Evolutionary conservation across 129 eudicot genomes (phyloP), one percentile per base, ranked within the genome.

Genomic region (Escallonia herrerae): DNA sequence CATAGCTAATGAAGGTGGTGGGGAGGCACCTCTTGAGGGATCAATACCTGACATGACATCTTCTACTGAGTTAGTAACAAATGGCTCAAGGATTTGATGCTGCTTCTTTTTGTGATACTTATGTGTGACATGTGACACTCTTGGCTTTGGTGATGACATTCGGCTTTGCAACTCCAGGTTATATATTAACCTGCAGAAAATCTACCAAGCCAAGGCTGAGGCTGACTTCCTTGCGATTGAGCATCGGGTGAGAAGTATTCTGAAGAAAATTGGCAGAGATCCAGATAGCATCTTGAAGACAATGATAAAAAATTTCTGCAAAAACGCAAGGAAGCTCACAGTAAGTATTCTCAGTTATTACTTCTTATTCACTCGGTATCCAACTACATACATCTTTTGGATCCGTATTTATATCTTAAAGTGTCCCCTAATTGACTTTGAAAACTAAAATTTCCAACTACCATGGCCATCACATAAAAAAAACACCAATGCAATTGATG

Each of bases 11-110:
- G 99, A 94, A 89, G 95, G 97, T 69, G 90, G 81, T 44, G 99
- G 95, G 47, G 99, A 94, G 87, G 86, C 82, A 55, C 97, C 99
- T 47, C 94, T 94, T 50, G 99, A 94, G 73, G 99, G 99, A 72
- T 82, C 97, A 63, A 94, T 94, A 73, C 97, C 99, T 38, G 99
- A 94, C 62, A 94, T 94, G 99, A 89, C 99, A 55, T 89, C 99
- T 54, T 86, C 99, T 33, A 94, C 99, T 8, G 97, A 94, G 97
- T 94, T 39, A 82, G 95, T 75, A 70, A 12, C 59, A 33, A 42
- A 37, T 40, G 8, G 75, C 38, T 50, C 49, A 43, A 48, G 62
- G 45, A 54, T 43, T 2, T 38, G 42, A 40, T 41, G 47, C 64
- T 47, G 7, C 46, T 12, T 57, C n/a, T 60, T 38, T 8, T 40